phyloP scores from a whole-genome alignment of 345 rosid species.

The Gossypium rotundifolium region DNA sequence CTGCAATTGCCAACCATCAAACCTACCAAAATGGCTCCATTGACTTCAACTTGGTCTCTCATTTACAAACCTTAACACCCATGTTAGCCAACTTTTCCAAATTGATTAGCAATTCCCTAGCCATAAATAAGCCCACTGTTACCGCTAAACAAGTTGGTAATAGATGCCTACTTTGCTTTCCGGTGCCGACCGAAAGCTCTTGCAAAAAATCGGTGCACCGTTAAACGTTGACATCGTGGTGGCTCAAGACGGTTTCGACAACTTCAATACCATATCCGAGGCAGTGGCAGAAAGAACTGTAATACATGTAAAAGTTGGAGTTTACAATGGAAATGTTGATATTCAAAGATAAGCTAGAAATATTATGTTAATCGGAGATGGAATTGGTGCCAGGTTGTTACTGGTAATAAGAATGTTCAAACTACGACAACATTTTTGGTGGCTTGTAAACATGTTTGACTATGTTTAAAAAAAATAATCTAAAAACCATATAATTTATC shows the following conservation, averaged over 20 bases:
- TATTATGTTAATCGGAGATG: conserved; percentile 6
- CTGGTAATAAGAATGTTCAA: conserved; percentile 39
- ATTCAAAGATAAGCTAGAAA: conserved; percentile 41
- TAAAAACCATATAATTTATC: no score
- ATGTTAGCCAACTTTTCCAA: background rate
- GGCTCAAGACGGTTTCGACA: background rate
- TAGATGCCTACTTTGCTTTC: conserved; percentile 48
- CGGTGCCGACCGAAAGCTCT: conserved; percentile 43
- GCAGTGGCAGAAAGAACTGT: conserved; percentile 39
- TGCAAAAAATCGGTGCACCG: conserved; percentile 22
- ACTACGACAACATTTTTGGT: conserved; percentile 54
- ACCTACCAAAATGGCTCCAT: background rate
- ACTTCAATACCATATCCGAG: background rate
- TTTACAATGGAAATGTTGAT: conserved; percentile 45
- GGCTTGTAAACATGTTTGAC: no score
- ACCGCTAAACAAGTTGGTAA: background rate
- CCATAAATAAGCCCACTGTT: background rate
- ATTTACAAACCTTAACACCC: background rate
- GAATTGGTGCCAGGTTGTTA: conserved; percentile 64
- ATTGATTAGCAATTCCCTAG: background rate
- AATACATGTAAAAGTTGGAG: conserved; percentile 23
- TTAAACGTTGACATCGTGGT: conserved; percentile 16
- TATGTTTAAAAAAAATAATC: no score
- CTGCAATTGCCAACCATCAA: background rate
- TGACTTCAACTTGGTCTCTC: background rate